These are phyloP conservation scores for Lactifluus echinatus DNA, from an alignment of 768 basidiomycete species.

Conservation along the genomic window DNA sequence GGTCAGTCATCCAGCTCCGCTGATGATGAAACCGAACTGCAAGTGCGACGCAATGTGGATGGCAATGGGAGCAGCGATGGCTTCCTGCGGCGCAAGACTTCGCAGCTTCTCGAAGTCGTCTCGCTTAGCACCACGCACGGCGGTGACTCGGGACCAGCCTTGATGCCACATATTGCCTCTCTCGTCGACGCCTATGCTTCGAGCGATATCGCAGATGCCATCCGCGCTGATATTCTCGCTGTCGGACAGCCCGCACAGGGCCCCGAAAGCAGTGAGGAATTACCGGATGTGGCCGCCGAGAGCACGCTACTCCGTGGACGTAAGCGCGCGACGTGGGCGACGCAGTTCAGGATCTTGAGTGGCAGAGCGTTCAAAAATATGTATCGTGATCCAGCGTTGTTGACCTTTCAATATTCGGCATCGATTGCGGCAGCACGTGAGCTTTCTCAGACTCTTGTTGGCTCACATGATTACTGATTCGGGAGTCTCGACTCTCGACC, in stretches of 20 bases:
- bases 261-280: slow-evolving; percentile 32
- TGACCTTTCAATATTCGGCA: slow-evolving; percentile 84
- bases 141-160: slow-evolving; percentile 25
- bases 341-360: slow-evolving; percentile 91
- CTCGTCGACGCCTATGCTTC: slow-evolving; percentile 66
- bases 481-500: not conserved
- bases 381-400: slow-evolving; percentile 87
- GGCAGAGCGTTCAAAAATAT: slow-evolving; percentile 97
- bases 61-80: slow-evolving; percentile 30
- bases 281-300: slow-evolving; percentile 64
- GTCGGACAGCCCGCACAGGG: slow-evolving; percentile 28
- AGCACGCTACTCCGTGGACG: slow-evolving; percentile 58
- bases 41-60: slow-evolving; percentile 36
- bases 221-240: slow-evolving; percentile 53
- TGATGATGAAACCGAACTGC: slow-evolving; percentile 45
- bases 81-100: slow-evolving; percentile 64
- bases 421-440: slow-evolving; percentile 77
- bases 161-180: slow-evolving; percentile 52
- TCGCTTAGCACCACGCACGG: slow-evolving; percentile 28
- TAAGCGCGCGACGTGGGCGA: slow-evolving; percentile 77
- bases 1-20: slow-evolving; percentile 27
- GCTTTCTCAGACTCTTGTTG: slow-evolving; percentile 25
- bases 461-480: not conserved
- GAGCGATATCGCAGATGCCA: slow-evolving; percentile 55
- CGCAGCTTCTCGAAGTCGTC: slow-evolving; percentile 59